Percentiles rank a stretch among this genome's conserved stretches.
phyloP scores from a whole-genome alignment of 768 basidiomycete species.

The Suillus sp. region DNA sequence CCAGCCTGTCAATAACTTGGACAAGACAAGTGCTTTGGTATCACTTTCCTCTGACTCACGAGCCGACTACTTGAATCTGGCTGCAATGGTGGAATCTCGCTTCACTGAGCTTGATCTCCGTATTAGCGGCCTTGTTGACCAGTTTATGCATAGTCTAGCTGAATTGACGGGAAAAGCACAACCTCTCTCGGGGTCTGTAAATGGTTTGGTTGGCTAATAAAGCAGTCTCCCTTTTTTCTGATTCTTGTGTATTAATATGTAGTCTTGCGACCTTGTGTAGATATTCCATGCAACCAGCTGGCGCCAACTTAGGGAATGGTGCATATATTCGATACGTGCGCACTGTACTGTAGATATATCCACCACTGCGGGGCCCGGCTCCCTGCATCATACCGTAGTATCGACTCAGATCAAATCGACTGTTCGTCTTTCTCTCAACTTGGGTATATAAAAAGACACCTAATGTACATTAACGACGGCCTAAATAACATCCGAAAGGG shows the following conservation, averaged over 20 bases:
- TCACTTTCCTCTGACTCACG: background rate
- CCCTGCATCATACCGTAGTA: too few relatives aligned
- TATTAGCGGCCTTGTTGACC: background rate
- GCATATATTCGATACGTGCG: too few relatives aligned
- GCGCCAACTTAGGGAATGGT: too few relatives aligned
- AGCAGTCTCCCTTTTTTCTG: background rate
- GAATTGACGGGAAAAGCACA: background rate
- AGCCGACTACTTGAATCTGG: background rate
- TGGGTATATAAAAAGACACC: background rate
- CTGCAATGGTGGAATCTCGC: conserved; percentile 1
- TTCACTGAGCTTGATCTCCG: background rate
- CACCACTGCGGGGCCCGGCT: too few relatives aligned
- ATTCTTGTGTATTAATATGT: background rate
- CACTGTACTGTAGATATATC: too few relatives aligned
- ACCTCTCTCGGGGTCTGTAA: background rate
- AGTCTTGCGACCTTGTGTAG: background rate
- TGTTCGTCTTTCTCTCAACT: too few relatives aligned
- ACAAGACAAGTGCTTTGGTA: background rate
- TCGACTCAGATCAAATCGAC: too few relatives aligned
- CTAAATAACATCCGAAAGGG: background rate
- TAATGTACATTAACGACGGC: background rate
- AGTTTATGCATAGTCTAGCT: background rate
- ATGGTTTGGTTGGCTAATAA: background rate
- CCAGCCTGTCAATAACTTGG: background rate
- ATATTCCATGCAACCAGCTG: background rate